Evolutionary conservation across 2,329 filamentous ascomycete genomes (phyloP), one percentile per base, ranked within the genome.

Genomic region (Magnaporthiopsis incrustans): DNA sequence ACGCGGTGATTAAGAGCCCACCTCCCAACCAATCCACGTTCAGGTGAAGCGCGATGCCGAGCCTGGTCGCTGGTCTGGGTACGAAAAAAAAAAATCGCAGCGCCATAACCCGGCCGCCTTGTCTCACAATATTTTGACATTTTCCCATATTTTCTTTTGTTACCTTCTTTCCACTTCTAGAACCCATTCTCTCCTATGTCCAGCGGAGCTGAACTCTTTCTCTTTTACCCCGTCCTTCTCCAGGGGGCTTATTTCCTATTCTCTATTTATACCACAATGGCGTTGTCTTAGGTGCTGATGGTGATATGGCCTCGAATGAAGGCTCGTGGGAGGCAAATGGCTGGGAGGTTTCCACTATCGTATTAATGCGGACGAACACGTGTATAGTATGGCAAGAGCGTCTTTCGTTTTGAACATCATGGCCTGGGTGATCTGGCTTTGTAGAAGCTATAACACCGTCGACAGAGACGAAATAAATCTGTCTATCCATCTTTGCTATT

Each of bases 1-100:
- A 81, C 60, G 79, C 80, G 65, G 80, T 79, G 7, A 69, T 85
- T 64, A 82, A 79, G 75, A 83, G 79, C 70, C 82, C 83, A 44
- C 78, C 78, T 38, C 76, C 78, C 11, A 73, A 69, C 57, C 79
- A 80, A 71, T 77, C 75, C 15, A 73, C 70, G 30, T 84, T 83
- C 68, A 71, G 71, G 62, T 68, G 62, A 59, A 38, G 70, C 44
- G 22, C 38, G 14, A 14, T 44, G 38, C 38, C 38, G 15, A 72
- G 67, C 32, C 22, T 64, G 18, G 66, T 11, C 71, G 68, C 68
- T 68, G 65, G 38, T 62, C 7, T 12, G 26, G 32, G 32, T 26
- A 30, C 10, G 6, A 53, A 53, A 53, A 53, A 53, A 53, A 10
- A 53, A 53, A 25, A 53, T 53, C 10, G 6, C 10, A 22, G 18